Base-by-base conservation (phyloP, 2,329 filamentous ascomycete species). In the Xylariaceae sp. region DNA sequence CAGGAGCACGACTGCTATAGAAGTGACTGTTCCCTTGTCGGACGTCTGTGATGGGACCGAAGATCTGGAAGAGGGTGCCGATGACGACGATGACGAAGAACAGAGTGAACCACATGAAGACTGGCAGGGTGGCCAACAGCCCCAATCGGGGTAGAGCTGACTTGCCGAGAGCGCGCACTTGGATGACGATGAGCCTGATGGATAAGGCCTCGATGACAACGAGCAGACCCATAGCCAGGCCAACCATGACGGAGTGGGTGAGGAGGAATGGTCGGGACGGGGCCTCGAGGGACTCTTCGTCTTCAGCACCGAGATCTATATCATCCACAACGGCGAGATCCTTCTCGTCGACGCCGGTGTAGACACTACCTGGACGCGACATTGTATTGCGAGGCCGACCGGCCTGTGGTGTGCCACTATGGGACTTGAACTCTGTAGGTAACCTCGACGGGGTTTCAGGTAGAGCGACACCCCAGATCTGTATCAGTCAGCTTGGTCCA, bases 21-120 rank as follows among this genome's bases (percentile, higher is more conserved):
- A 15, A 33, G 13, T 18, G 31, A 13, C 31, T 33, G 31, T 33
- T 33, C n/a, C 31, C 31, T 18, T 33, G 31, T 15, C 31, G 31
- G n/a, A 33, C 31, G 31, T 33, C 31, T 15, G 13, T 33, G 31
- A 26, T 34, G 30, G 31, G 37, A 16, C 28, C 41, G 17, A 43
- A 43, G 28, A 29, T 18, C 26, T 43, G 39, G 35, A 45, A 11
- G 29, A 35, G 18, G 39, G 37, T 36, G 19, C 39, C 15, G 42
- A 49, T 19, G 32, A 50, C 46, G 38, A 39, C 44, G 34, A 38
- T 29, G 42, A 47, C 9, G 46, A 55, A 42, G 49, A 55, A 49
- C 35, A 61, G 52, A 34, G 51, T 56, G 45, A 65, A 63, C n/a
- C 56, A 50, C 22, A 56, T 57, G 48, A 65, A 64, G 30, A 66